phyloP scores from a whole-genome alignment of 805 yeast species.

The Metschnikowia proteae region DNA sequence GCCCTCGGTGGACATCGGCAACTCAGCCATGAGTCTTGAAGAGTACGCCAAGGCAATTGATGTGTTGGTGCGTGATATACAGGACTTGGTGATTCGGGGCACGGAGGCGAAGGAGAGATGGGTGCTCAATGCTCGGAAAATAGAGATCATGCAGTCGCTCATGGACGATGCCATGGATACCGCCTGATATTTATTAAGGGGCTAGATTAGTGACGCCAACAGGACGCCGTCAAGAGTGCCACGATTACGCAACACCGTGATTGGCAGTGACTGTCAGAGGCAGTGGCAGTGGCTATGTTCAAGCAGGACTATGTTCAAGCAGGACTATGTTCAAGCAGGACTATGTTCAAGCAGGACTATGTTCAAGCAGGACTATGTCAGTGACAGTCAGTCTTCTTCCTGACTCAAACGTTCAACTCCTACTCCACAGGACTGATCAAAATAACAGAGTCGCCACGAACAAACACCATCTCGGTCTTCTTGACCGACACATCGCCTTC shows the following conservation, averaged over 20 bases:
- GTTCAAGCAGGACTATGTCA: too few relatives aligned
- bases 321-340: too few relatives aligned
- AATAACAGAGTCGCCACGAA: constrained; percentile 97
- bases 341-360: too few relatives aligned
- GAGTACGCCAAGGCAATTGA: constrained; percentile 33
- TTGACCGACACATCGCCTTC: constrained; percentile 45
- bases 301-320: too few relatives aligned
- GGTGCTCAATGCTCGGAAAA: constrained; percentile 31
- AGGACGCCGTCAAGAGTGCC: too few relatives aligned
- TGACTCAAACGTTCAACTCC: neutral
- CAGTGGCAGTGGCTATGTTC: too few relatives aligned
- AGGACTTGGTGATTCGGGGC: constrained; percentile 29
- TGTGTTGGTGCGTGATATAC: constrained; percentile 23
- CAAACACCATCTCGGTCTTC: constrained; percentile 83
- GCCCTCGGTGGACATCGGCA: constrained; percentile 19
- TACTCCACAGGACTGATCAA: constrained; percentile 52
- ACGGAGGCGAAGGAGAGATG: constrained; percentile 32
- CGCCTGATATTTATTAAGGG: neutral
- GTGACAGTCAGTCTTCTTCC: neutral
- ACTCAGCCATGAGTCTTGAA: constrained; percentile 17
- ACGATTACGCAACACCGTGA: too few relatives aligned
- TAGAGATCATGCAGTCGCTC: constrained; percentile 27
- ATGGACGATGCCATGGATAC: constrained; percentile 16
- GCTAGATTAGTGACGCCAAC: too few relatives aligned
- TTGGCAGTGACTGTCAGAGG: too few relatives aligned